A percentile compares a stretch with the other conserved stretches of the same genome.
Evolutionary conservation across 768 basidiomycete species (phyloP).

Genomic region (Pisolithus marmoratus): DNA sequence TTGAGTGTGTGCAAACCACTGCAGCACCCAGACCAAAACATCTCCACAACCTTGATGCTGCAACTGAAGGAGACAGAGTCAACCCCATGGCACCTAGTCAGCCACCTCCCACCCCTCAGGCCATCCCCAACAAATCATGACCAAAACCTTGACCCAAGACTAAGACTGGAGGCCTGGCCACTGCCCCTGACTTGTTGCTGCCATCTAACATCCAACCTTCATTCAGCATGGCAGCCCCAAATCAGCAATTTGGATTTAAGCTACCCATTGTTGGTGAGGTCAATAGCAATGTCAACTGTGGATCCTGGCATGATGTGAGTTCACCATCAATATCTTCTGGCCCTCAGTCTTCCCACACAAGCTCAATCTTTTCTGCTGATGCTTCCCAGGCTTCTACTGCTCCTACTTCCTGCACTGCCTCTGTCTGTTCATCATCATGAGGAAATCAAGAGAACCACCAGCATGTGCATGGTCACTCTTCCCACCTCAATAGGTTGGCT

Average conservation of each 20-base stretch:
- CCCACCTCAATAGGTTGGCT: neutral
- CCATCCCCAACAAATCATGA: neutral
- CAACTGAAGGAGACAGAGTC: neutral
- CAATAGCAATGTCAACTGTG: neutral
- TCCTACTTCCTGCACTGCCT: neutral
- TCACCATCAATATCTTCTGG: neutral
- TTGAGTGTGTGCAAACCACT: conserved; percentile 1
- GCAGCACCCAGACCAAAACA: neutral
- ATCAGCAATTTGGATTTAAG: neutral
- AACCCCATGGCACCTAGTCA: conserved; percentile 6
- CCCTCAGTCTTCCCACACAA: too few species aligned
- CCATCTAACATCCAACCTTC: neutral
- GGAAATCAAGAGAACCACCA: neutral
- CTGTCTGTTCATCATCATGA: neutral
- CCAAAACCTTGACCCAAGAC: neutral
- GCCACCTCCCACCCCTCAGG: neutral
- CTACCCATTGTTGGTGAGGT: neutral
- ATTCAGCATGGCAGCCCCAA: neutral
- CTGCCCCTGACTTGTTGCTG: neutral
- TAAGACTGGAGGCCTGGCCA: too few species aligned
- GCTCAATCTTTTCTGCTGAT: too few species aligned
- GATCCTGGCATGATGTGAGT: neutral
- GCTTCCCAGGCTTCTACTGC: neutral
- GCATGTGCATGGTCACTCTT: neutral
- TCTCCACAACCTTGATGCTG: neutral